Percentiles rank a stretch among this genome's conserved stretches.
phyloP scores from a whole-genome alignment of 2,329 filamentous ascomycete species.

The Ophiostoma tasmaniense region DNA sequence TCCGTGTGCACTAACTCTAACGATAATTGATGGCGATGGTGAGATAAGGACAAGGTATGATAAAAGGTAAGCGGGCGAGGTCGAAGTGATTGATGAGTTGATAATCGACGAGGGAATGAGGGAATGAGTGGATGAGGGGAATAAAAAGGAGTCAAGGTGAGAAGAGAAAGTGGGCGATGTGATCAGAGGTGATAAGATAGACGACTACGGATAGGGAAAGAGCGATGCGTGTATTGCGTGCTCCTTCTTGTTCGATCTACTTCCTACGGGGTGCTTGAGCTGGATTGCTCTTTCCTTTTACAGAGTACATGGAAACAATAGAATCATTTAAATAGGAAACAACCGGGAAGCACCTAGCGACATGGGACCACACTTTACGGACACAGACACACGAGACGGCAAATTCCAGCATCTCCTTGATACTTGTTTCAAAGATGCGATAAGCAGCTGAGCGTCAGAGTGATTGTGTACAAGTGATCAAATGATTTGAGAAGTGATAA shows the following conservation, averaged over 20 bases:
- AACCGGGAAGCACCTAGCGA: not conserved
- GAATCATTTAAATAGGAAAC: not conserved
- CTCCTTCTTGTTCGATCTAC: not conserved
- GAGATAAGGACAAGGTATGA: not conserved
- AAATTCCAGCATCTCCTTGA: not conserved
- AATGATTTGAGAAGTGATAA: not conserved
- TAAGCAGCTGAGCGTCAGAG: not conserved
- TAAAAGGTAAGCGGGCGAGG: not conserved
- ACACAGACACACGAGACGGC: not conserved
- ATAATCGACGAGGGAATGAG: no score
- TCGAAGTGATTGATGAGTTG: not conserved
- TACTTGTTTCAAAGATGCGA: not conserved
- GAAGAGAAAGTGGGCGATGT: not conserved
- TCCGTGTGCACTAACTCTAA: not conserved
- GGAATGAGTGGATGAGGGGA: not conserved
- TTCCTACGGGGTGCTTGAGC: not conserved
- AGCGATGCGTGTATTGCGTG: not conserved
- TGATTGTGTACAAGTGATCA: not conserved
- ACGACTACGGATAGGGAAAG: not conserved
- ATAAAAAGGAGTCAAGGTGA: not conserved
- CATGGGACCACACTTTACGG: no score
- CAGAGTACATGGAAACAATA: not conserved
- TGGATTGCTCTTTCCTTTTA: not conserved
- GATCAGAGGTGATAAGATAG: not conserved
- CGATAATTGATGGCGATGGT: not conserved